Conservation (phyloP, 345 rosid genomes). For the Psidium guajava region DNA sequence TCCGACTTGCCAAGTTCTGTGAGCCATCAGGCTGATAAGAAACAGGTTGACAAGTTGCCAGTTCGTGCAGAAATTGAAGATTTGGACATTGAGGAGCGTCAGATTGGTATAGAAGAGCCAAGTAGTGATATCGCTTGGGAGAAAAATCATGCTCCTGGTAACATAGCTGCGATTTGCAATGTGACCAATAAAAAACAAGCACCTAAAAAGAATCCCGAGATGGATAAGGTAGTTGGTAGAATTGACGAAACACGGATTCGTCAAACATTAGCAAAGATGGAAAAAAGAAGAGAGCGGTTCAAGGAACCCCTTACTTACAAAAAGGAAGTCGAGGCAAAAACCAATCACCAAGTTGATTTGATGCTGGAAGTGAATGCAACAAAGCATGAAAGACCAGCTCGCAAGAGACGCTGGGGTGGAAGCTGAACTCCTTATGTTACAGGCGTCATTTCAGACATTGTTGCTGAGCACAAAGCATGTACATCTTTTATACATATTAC, state of each 20-base stretch:
- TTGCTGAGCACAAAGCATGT: background rate
- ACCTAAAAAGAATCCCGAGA: slow-evolving; percentile 3
- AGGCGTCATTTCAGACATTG: background rate
- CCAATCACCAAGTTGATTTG: slow-evolving; percentile 7
- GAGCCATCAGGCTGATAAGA: slow-evolving; percentile 1
- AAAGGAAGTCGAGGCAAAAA: slow-evolving; percentile 8
- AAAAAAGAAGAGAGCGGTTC: slow-evolving; percentile 57
- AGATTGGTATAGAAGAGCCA: slow-evolving; percentile 30
- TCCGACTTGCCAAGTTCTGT: background rate
- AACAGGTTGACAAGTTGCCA: slow-evolving; percentile 7
- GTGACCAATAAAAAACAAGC: background rate
- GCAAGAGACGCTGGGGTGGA: slow-evolving; percentile 55
- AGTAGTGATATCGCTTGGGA: slow-evolving; percentile 3
- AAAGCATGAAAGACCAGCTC: slow-evolving; percentile 30
- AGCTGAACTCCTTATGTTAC: background rate
- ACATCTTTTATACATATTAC: background rate
- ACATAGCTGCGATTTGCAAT: background rate
- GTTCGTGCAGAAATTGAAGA: slow-evolving; percentile 3
- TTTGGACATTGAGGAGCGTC: slow-evolving; percentile 48
- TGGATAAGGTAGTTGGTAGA: background rate
- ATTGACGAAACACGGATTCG: slow-evolving; percentile 23
- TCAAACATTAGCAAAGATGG: slow-evolving; percentile 53
- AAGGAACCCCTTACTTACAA: slow-evolving; percentile 16
- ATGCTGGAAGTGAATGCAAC: slow-evolving; percentile 9
- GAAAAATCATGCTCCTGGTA: background rate